Conservation (phyloP, 2,329 filamentous ascomycete genomes). For the Pseudogymnoascus sp. region DNA sequence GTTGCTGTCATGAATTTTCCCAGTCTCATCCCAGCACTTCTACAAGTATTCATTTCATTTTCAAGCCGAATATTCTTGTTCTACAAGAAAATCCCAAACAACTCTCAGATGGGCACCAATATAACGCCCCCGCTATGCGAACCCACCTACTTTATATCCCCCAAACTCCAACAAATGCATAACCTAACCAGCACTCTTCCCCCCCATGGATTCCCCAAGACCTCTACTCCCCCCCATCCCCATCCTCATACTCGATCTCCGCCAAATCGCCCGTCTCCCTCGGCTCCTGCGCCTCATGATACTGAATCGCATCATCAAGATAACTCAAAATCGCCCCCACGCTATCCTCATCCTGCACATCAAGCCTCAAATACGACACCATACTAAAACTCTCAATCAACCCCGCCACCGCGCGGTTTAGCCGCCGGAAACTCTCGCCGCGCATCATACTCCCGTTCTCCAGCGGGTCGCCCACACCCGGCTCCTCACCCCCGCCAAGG, state of each 20-base stretch:
- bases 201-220: not conserved
- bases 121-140: not conserved
- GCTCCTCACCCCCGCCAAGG: conserved; percentile 32
- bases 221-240: conserved; percentile 25
- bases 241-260: conserved; percentile 42
- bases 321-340: conserved; percentile 77
- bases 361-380: conserved; percentile 87
- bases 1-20: too few relatives aligned
- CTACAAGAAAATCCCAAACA: not conserved
- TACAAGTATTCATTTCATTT: conserved; percentile 1
- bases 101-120: not conserved
- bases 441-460: conserved; percentile 69
- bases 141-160: not conserved
- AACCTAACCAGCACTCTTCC: not conserved
- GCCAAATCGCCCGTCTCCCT: conserved; percentile 63
- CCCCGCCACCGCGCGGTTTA: conserved; percentile 82
- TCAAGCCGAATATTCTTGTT: not conserved
- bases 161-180: not conserved
- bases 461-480: conserved; percentile 42
- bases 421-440: conserved; percentile 68
- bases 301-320: conserved; percentile 91
- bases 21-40: not conserved
- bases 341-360: conserved; percentile 87
- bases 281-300: conserved; percentile 86
- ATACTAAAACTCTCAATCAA: conserved; percentile 97